Evolutionary conservation across 495 filamentous ascomycete species (phyloP).

Genomic region (Hypoxylon cercidicola): DNA sequence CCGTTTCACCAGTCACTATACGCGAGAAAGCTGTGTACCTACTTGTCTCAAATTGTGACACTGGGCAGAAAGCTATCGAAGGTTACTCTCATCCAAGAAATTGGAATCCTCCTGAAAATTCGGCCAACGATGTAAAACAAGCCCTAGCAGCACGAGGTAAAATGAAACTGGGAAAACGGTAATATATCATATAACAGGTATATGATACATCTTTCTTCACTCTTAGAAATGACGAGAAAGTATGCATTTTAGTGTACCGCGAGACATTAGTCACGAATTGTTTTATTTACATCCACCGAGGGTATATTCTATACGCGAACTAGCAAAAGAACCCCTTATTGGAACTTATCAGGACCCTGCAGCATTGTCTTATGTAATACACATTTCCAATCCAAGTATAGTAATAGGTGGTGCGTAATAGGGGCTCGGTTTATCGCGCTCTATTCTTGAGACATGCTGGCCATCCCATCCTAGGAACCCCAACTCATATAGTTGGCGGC

Average conservation of each 20-base stretch:
- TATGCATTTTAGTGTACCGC: slow-evolving; percentile 5
- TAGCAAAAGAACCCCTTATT: neutral
- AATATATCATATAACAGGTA: too few relatives aligned
- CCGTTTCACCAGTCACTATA: slow-evolving; percentile 21
- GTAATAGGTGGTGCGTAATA: neutral
- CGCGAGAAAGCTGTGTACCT: neutral
- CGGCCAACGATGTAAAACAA: too few relatives aligned
- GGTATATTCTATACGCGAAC: slow-evolving; percentile 38
- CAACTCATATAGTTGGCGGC: slow-evolving; percentile 29
- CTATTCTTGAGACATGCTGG: slow-evolving; percentile 13
- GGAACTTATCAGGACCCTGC: slow-evolving; percentile 13
- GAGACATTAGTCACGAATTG: slow-evolving; percentile 13
- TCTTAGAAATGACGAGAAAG: slow-evolving; percentile 1
- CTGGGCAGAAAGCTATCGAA: too few relatives aligned
- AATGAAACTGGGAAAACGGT: too few relatives aligned
- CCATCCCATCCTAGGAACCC: slow-evolving; percentile 22
- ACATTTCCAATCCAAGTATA: neutral
- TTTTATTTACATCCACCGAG: slow-evolving; percentile 35
- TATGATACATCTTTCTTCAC: neutral
- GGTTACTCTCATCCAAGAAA: too few relatives aligned
- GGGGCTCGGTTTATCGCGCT: slow-evolving; percentile 3
- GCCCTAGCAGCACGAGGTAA: too few relatives aligned
- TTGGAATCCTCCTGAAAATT: too few relatives aligned
- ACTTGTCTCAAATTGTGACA: neutral
- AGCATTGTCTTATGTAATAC: slow-evolving; percentile 16